Evolutionary conservation across 345 rosid genomes (phyloP), one percentile per base, ranked within the genome.

Genomic region (Gossypium anomalum): DNA sequence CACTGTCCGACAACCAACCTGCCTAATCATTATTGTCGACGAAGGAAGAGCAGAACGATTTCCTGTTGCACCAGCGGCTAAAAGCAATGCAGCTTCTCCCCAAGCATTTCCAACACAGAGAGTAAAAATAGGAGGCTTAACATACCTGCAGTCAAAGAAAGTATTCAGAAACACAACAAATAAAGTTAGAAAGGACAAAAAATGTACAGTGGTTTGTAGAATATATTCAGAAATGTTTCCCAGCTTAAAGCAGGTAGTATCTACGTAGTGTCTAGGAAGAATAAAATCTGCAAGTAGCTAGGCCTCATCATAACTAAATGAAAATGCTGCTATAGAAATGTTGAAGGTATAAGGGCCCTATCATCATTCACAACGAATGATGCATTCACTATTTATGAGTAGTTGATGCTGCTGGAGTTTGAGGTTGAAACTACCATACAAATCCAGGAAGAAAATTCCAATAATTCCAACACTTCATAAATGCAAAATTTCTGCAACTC

Each of bases 31-130:
- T 79, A 90, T 88, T 13, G 89, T 85, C 3, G 94, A 83, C 44
- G 94, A 88, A 29, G 92, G 90, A 71, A 90, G 82, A 70, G 94
- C 89, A 72, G 92, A 77, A 41, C 90, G 90, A 29, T 88, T 84
- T 75, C 90, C 94, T 82, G 56, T 79, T 53, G 87, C 81, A 43
- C 92, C 92, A 51, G 92, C 89, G 67, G 92, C 90, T 84, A 90
- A 80, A 77, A 93, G 94, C 74, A 95, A 82, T 53, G 98, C 94
- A 59, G 98, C 99, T 87, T 95, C 99, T 68, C 98, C 99, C 99
- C 98, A 93, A 73, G 99, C 99, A 85, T 91, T 93, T 67, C 99
- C 98, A 41, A 93, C 93, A 77, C 98, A 95, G 0, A 95, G 93
- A 69, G 98, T 94, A 80, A 88, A 91, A 78, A 94, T 92, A n/a